Base-by-base conservation (phyloP, 805 yeast genomes). In the Isabelozyma gotoi region DNA sequence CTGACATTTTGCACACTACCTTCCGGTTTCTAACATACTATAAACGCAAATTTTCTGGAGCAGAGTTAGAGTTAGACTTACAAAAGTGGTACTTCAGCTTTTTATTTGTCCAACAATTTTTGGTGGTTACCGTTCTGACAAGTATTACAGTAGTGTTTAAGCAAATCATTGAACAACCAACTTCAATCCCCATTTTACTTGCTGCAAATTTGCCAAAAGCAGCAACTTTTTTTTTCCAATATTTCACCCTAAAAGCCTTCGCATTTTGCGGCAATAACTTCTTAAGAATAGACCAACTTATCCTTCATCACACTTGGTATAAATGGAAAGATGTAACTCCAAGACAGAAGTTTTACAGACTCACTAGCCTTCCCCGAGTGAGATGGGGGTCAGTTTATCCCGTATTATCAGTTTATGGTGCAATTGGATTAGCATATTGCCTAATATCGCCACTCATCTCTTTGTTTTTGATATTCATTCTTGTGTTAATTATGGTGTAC, bases 131-230 rank as follows among this genome's bases (percentile, higher is more conserved):
- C 0, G 77, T 90, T 31, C 88, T 95, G 53, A 84, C 94, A 0
- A 91, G 96, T 19, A 62, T 87, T 3, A 77, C 85, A 2, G 81
- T 78, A 6, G 72, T 88, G 0, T 61, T 85, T 36, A 81, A 81
- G 48, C 81, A 78, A 43, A 63, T 85, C 4, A 62, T 87, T 5
- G 80, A 78, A 46, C 83, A 78, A 50, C 96, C 96, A 1, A 79
- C 82, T 0, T 79, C 88, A 0, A 77, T 87, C 10, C 89, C 94
- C 1, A 71, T 80, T 5, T 62, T 88, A 42, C 69, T 89, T 18
- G 96, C 96, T 0, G 74, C 77, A 11, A 87, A 89, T 52, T 71
- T 91, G 29, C 96, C 97, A 0, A 86, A 85, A 56, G 86, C 96
- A 18, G 84, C 96, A 1, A 87, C 84, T 36, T 90, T 91, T 57